Evolutionary conservation across 148 eudicot species (phyloP).

Genomic region (Chenopodium formosanum): DNA sequence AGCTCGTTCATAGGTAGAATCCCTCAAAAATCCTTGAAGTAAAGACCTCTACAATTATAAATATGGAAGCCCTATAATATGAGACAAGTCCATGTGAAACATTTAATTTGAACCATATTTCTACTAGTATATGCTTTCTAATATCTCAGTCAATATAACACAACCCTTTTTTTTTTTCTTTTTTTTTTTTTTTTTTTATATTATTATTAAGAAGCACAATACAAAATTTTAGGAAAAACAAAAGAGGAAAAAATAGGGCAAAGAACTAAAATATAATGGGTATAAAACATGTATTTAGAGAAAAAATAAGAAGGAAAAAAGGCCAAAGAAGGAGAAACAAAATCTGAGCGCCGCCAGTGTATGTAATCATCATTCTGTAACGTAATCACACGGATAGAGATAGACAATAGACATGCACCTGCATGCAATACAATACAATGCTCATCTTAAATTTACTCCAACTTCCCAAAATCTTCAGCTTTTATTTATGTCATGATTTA

Average conservation of each 20-base stretch:
- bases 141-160: neutral
- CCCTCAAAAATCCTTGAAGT: neutral
- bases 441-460: too few relatives aligned
- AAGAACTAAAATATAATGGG: too few relatives aligned
- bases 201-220: too few relatives aligned
- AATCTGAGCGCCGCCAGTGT: constrained; percentile 60
- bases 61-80: neutral
- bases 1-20: neutral
- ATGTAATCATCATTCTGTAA: constrained; percentile 45
- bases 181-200: too few relatives aligned
- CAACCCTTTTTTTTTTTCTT: too few relatives aligned
- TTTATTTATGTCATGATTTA: constrained; percentile 13
- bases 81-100: constrained; percentile 15
- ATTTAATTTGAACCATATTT: neutral
- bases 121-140: neutral
- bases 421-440: neutral
- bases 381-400: constrained; percentile 12
- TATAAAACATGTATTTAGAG: neutral
- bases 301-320: neutral
- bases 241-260: neutral
- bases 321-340: constrained; percentile 44
- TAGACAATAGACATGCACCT: constrained; percentile 10
- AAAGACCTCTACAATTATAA: neutral
- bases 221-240: neutral
- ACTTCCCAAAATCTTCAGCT: neutral